phyloP scores from a whole-genome alignment of 1,284 basidiomycete species.

The Cutaneotrichosporon cyanovorans region DNA sequence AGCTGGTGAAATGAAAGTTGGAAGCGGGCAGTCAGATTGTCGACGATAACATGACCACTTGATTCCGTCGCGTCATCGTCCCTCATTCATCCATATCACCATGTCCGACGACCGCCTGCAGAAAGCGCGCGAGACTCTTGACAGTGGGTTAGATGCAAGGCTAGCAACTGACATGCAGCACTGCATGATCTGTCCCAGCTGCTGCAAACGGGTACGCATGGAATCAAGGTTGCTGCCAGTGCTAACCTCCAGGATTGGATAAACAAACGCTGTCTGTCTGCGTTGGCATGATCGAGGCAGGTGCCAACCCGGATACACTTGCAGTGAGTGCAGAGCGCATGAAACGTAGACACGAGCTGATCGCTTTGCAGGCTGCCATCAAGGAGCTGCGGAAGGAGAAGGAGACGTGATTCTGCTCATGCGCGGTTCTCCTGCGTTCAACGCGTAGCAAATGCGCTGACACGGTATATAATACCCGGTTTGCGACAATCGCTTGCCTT shows the following conservation, averaged over 20 bases:
- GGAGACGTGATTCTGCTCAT: too few species aligned
- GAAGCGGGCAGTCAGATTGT: not conserved
- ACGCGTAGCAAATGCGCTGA: too few species aligned
- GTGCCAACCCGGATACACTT: slow-evolving; percentile 42
- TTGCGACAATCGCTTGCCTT: not conserved
- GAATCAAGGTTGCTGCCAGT: not conserved
- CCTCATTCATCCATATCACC: not conserved
- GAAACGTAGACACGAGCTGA: not conserved
- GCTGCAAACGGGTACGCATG: slow-evolving; percentile 39
- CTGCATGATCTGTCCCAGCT: slow-evolving; percentile 41
- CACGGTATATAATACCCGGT: not conserved
- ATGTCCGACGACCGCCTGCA: slow-evolving; percentile 26
- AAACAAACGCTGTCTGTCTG: slow-evolving; percentile 42
- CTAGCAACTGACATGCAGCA: slow-evolving; percentile 18
- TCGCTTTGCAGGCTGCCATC: slow-evolving; percentile 18
- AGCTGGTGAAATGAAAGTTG: not conserved
- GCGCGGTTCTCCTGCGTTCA: too few species aligned
- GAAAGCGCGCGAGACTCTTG: slow-evolving; percentile 42
- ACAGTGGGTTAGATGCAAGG: slow-evolving; percentile 26
- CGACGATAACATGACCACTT: not conserved
- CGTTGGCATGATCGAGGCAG: slow-evolving; percentile 43
- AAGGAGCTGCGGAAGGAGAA: slow-evolving; percentile 24
- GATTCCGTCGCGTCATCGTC: not conserved
- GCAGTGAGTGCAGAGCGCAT: slow-evolving; percentile 25
- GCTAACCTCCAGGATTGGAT: slow-evolving; percentile 33